A percentile compares a stretch with the other conserved stretches of the same genome.
These are phyloP conservation scores for Kwoniella shandongensis DNA, from an alignment of 768 basidiomycete species.

Conservation along the genomic window DNA sequence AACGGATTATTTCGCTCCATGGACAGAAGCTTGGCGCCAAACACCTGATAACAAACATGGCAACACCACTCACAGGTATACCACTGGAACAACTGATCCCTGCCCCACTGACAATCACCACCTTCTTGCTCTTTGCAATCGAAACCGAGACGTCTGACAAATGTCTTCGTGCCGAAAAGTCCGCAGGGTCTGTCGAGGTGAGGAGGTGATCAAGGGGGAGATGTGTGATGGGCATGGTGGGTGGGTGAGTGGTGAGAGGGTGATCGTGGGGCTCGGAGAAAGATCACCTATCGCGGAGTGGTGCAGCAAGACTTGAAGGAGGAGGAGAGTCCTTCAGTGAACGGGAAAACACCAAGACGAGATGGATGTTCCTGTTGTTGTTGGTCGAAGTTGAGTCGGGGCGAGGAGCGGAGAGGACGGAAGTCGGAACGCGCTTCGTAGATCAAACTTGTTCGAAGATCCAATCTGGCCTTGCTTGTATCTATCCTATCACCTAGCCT, in stretches of 20 bases:
- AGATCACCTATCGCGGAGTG: too few species aligned
- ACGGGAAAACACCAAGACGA: too few species aligned
- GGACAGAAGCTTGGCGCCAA: too few species aligned
- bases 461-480: too few species aligned
- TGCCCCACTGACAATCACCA: conserved; percentile 88
- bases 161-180: conserved; percentile 48
- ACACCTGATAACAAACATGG: too few species aligned
- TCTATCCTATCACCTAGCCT: too few species aligned
- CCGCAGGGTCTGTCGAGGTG: conserved; percentile 29
- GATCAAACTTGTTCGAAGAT: too few species aligned
- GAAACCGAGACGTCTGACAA: conserved; percentile 71
- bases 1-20: too few species aligned
- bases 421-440: not conserved
- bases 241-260: not conserved
- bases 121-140: conserved; percentile 79
- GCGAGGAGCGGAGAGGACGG: not conserved
- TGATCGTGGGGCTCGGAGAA: not conserved
- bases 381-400: not conserved
- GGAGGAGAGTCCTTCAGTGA: too few species aligned
- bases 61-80: conserved; percentile 86
- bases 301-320: conserved; percentile 3
- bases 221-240: conserved; percentile 34
- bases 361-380: too few species aligned
- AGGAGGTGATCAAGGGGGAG: conserved; percentile 45
- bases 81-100: conserved; percentile 96